Percentiles rank a stretch among this genome's conserved stretches.
These are phyloP conservation scores for Ophiocordyceps camponoti-floridani DNA, from an alignment of 2,329 filamentous ascomycete genomes.

Conservation along the genomic window DNA sequence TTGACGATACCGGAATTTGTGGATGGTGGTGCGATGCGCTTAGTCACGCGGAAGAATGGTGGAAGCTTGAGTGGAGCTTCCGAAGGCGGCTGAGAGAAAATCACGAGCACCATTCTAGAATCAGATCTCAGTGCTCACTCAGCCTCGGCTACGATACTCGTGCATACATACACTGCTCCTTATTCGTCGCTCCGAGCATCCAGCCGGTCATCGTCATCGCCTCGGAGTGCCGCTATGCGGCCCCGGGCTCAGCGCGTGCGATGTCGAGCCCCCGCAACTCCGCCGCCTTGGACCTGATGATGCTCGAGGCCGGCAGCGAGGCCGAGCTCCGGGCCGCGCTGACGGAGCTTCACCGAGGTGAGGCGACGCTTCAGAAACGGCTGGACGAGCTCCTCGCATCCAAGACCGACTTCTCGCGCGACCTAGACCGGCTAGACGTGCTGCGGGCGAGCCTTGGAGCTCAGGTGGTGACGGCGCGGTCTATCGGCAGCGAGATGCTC, in stretches of 20 bases:
- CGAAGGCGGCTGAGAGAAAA: not conserved
- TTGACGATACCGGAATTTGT: too few species aligned
- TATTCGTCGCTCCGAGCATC: too few species aligned
- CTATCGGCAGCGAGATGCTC: constrained; percentile 82
- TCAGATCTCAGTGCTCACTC: not conserved
- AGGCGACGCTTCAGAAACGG: constrained; percentile 53
- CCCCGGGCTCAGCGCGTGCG: constrained; percentile 15
- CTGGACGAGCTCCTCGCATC: constrained; percentile 64
- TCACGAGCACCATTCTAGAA: not conserved
- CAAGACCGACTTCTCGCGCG: constrained; percentile 72
- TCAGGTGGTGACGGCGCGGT: constrained; percentile 67
- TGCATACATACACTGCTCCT: too few species aligned
- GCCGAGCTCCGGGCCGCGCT: constrained; percentile 68
- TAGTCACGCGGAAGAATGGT: not conserved
- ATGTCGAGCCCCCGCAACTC: constrained; percentile 30
- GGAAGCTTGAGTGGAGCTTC: too few species aligned
- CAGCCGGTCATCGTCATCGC: not conserved
- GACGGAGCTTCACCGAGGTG: constrained; percentile 54
- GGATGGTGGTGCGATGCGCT: not conserved
- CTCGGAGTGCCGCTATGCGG: constrained; percentile 22
- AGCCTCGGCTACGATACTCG: not conserved
- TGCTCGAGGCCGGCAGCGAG: constrained; percentile 52
- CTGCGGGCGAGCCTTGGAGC: constrained; percentile 75
- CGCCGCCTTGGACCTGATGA: constrained; percentile 16
- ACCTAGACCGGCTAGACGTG: constrained; percentile 74